phyloP scores from a whole-genome alignment of 2,329 filamentous ascomycete species.

The Emmonsiellopsis sp. region DNA sequence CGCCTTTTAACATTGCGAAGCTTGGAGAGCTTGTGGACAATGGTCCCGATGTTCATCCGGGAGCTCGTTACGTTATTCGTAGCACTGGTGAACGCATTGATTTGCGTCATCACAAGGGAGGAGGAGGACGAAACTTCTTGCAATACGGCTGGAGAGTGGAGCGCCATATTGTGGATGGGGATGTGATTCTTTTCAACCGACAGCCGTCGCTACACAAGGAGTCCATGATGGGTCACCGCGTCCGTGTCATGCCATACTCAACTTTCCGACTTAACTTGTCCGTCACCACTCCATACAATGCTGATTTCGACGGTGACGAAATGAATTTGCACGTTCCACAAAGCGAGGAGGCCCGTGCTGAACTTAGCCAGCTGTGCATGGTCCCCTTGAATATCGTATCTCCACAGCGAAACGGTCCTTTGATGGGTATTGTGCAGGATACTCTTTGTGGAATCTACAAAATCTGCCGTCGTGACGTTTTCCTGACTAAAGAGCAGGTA shows the following conservation, averaged over 20 bases:
- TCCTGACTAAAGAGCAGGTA: constrained; percentile 79
- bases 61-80: constrained; percentile 92
- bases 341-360: constrained; percentile 89
- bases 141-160: constrained; percentile 99
- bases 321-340: constrained; percentile 99
- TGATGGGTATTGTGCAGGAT: constrained; percentile 99
- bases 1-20: constrained; percentile 93
- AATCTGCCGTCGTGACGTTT: constrained; percentile 84
- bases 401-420: constrained; percentile 86
- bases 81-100: constrained; percentile 91
- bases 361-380: constrained; percentile 89
- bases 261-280: constrained; percentile 97
- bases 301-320: constrained; percentile 98
- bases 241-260: constrained; percentile 97
- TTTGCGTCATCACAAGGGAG: constrained; percentile 82
- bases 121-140: constrained; percentile 66
- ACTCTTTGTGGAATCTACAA: constrained; percentile 96
- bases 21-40: constrained; percentile 83
- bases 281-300: constrained; percentile 97
- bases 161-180: constrained; percentile 87
- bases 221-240: constrained; percentile 99
- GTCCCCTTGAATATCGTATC: constrained; percentile 99
- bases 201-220: constrained; percentile 98
- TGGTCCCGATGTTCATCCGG: constrained; percentile 88
- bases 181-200: constrained; percentile 99